Base-by-base conservation (phyloP, 208 protist species). In the Acanthamoeba healyi region DNA sequence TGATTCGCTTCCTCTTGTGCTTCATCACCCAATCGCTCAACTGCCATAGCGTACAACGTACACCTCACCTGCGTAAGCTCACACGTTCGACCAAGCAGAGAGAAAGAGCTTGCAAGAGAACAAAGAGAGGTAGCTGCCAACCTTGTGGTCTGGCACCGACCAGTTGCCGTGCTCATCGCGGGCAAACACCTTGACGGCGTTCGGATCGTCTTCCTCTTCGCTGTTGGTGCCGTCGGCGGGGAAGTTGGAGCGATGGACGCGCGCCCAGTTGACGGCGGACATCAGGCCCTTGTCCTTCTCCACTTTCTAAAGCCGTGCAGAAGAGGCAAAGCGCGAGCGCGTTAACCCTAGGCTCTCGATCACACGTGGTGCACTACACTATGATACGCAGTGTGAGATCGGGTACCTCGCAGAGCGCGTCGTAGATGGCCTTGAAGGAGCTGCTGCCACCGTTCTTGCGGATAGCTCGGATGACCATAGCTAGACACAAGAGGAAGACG, bases 251-350 rank as follows among this genome's bases (percentile, higher is more conserved):
- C 54, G 44, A 36, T 88, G 81, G 44, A 88, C 49, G n/a, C 81
- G 81, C 32, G 81, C 81, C 81, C 81, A 88, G 54, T 88, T 88
- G 22, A 88, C 81, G 26, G 81, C 54, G 22, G 81, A 54, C 81
- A 88, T 88, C 81, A 88, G 44, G 7, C 54, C 54, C 46, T 88
- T 88, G 54, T 88, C 81, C 54, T 88, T 56, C 54, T 88, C 81
- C 54, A 88, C 81, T 63, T 65, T 88, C 81, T 86, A 38, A 34
- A 12, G 44, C 26, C 0, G 19, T 58, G 29, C 17, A 86, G 14
- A 49, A 79, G 14, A 40, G 26, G 15, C 70, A 79, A 44, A 40
- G n/a, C n/a, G 70, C 26, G 14, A 17, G 26, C 22, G 44, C 26
- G 29, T 61, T 0, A 29, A 5, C 0, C n/a, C 34, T 38, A 4